A percentile compares a stretch with the other conserved stretches of the same genome.
phyloP scores from a whole-genome alignment of 306 rosid genomes.

The Fragaria nilgerrensis region DNA sequence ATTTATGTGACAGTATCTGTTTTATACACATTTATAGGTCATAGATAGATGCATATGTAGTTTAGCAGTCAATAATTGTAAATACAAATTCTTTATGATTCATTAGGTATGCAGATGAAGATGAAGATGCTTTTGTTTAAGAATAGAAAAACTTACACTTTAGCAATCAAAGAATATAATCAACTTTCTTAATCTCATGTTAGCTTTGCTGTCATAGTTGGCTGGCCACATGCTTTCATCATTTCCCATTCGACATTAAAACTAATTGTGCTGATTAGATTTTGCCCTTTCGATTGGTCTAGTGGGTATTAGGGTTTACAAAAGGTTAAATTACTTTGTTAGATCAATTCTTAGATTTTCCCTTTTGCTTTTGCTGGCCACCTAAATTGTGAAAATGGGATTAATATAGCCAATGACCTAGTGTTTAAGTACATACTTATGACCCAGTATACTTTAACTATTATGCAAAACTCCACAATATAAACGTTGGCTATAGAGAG shows the following conservation, averaged over 20 bases:
- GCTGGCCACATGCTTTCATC: conserved; percentile 16
- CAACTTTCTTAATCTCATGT: background rate
- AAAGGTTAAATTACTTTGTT: background rate
- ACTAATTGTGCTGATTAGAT: background rate
- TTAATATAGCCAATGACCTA: background rate
- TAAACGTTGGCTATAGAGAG: background rate
- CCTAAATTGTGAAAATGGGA: background rate
- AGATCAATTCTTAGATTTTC: background rate
- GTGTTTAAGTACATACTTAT: background rate
- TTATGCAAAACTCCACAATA: background rate
- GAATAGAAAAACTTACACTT: background rate
- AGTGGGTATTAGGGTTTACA: background rate
- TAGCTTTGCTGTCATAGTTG: conserved; percentile 17
- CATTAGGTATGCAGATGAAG: background rate
- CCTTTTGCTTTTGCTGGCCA: background rate
- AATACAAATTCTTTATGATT: background rate
- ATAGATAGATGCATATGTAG: background rate
- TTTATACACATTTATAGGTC: background rate
- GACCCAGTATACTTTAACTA: background rate
- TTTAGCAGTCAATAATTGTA: conserved; percentile 2
- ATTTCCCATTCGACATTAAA: background rate
- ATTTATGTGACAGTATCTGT: background rate
- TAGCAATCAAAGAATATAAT: background rate
- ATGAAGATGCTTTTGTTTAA: background rate
- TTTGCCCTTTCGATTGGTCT: background rate